Percentiles rank a stretch among this genome's conserved stretches.
These are phyloP conservation scores for Fraxinus platypoda DNA, from an alignment of 305 asterid genomes.

Conservation along the genomic window DNA sequence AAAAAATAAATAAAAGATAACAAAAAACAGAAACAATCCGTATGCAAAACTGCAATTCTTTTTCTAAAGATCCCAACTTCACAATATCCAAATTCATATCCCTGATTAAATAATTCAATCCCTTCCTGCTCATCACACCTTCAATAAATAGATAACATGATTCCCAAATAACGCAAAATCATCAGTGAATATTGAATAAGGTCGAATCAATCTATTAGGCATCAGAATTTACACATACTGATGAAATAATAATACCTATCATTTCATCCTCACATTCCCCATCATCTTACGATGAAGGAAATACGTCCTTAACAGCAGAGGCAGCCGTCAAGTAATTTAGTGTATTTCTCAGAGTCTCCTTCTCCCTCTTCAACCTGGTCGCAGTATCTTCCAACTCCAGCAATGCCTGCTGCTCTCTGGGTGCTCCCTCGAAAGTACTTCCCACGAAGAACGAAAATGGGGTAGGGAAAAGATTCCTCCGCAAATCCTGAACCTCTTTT, in stretches of 20 bases:
- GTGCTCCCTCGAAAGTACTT: slow-evolving; percentile 91
- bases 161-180: neutral
- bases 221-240: slow-evolving; percentile 20
- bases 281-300: slow-evolving; percentile 57
- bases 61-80: neutral
- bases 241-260: slow-evolving; percentile 5
- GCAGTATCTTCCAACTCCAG: slow-evolving; percentile 90
- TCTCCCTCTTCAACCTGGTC: slow-evolving; percentile 84
- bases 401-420: slow-evolving; percentile 96
- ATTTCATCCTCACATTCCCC: neutral
- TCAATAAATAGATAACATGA: neutral
- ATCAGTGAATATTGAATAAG: neutral
- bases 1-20: neutral
- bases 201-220: neutral
- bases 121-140: neutral
- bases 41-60: neutral
- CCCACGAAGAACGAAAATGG: slow-evolving; percentile 95
- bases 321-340: slow-evolving; percentile 90
- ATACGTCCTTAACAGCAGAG: slow-evolving; percentile 93
- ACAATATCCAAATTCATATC: neutral
- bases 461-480: slow-evolving; percentile 84
- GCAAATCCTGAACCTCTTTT: slow-evolving; percentile 67
- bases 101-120: neutral
- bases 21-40: neutral
- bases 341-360: slow-evolving; percentile 87